These are phyloP conservation scores for Dioscorea alata DNA, from an alignment of 106 monocot genomes.

Conservation along the genomic window DNA sequence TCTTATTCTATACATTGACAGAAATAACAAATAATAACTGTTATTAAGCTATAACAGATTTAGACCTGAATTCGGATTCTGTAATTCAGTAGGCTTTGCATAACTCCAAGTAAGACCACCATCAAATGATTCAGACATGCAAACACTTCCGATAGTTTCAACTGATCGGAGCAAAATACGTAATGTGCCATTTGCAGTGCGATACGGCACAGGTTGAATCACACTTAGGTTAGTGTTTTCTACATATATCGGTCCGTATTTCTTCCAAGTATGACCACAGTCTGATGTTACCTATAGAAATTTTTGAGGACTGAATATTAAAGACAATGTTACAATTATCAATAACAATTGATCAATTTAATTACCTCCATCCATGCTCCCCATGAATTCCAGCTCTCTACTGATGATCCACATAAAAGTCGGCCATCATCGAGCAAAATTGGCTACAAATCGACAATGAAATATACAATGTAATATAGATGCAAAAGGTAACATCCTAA, in stretches of 20 bases:
- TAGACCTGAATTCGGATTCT: slow-evolving; percentile 92
- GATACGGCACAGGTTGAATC: slow-evolving; percentile 86
- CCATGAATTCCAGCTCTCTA: slow-evolving; percentile 99
- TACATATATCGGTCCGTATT: slow-evolving; percentile 77
- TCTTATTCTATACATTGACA: too few species aligned
- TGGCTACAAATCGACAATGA: slow-evolving; percentile 39
- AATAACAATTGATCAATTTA: neutral
- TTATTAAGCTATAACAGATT: too few species aligned
- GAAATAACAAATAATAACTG: too few species aligned
- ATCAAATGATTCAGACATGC: slow-evolving; percentile 80
- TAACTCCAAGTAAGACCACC: slow-evolving; percentile 69
- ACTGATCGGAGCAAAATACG: slow-evolving; percentile 70
- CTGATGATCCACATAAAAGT: slow-evolving; percentile 87
- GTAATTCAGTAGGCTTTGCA: slow-evolving; percentile 57
- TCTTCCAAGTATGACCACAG: slow-evolving; percentile 69
- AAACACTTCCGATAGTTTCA: slow-evolving; percentile 47
- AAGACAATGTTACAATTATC: neutral
- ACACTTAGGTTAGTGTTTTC: slow-evolving; percentile 51
- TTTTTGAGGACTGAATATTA: neutral
- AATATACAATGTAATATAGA: too few species aligned
- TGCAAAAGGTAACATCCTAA: too few species aligned
- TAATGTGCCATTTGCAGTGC: slow-evolving; percentile 44
- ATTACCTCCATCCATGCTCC: slow-evolving; percentile 95
- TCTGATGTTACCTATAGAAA: slow-evolving; percentile 54
- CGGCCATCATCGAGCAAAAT: slow-evolving; percentile 68